These are phyloP conservation scores for Quercus lobata DNA, from an alignment of 331 rosid species.

Conservation along the genomic window DNA sequence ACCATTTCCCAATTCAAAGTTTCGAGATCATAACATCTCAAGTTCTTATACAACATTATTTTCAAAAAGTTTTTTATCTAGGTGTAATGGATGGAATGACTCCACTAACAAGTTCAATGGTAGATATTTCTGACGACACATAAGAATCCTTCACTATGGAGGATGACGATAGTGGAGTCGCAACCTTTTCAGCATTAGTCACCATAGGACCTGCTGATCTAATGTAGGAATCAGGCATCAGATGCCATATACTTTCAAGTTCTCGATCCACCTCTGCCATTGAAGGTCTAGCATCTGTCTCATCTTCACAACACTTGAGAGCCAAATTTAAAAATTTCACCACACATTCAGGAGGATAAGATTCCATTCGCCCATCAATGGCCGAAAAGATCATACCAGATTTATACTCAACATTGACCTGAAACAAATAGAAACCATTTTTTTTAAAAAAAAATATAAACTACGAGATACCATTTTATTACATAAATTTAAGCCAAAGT, in stretches of 20 bases:
- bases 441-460: neutral
- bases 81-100: slow-evolving; percentile 74
- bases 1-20: neutral
- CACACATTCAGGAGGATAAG: slow-evolving; percentile 58
- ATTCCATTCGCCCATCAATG: slow-evolving; percentile 67
- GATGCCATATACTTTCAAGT: slow-evolving; percentile 57
- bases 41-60: neutral
- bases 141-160: slow-evolving; percentile 39
- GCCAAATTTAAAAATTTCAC: slow-evolving; percentile 65
- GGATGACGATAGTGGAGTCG: slow-evolving; percentile 54
- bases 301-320: slow-evolving; percentile 61
- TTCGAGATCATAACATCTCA: neutral
- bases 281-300: slow-evolving; percentile 64
- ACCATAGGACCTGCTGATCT: slow-evolving; percentile 19
- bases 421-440: neutral
- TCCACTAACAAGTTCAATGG: slow-evolving; percentile 87
- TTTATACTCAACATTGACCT: slow-evolving; percentile 63
- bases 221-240: slow-evolving; percentile 50
- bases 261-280: slow-evolving; percentile 78
- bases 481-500: neutral
- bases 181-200: slow-evolving; percentile 36
- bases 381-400: slow-evolving; percentile 58
- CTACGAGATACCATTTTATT: neutral
- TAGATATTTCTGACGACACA: slow-evolving; percentile 60
- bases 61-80: slow-evolving; percentile 38